phyloP scores from a whole-genome alignment of 1,139 yeast species.

The Nakaseomyces glabratus region DNA sequence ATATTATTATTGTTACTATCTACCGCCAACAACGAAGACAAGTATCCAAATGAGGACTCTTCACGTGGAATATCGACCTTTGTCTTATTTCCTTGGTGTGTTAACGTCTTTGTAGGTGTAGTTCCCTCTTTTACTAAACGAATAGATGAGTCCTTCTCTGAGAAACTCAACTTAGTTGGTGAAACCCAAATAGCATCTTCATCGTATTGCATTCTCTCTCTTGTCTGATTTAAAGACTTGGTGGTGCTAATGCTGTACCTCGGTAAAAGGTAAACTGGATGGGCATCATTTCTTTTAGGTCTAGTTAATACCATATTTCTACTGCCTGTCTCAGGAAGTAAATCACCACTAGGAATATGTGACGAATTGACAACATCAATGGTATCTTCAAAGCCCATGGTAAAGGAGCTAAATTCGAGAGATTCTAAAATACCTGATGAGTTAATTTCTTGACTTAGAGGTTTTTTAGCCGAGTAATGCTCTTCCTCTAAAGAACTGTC shows the following conservation, averaged over 20 bases:
- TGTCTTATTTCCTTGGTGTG: not conserved
- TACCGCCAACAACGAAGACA: conserved; percentile 18
- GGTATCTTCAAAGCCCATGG: conserved; percentile 25
- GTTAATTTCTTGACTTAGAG: not conserved
- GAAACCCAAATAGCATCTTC: conserved; percentile 32
- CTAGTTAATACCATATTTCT: conserved; percentile 2
- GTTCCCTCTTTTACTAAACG: no score
- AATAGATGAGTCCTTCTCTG: no score
- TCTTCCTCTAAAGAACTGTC: conserved; percentile 3
- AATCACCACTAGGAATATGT: no score
- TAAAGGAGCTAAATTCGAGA: conserved; percentile 28
- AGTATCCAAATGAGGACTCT: conserved; percentile 22
- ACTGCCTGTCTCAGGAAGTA: no score
- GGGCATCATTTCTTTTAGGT: not conserved
- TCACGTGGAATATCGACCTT: conserved; percentile 2
- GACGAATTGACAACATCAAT: conserved; percentile 6
- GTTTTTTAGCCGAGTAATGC: not conserved
- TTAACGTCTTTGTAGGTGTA: conserved; percentile 5
- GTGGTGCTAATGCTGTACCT: not conserved
- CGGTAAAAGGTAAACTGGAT: conserved; percentile 4
- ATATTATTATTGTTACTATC: conserved; percentile 1
- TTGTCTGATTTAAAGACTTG: not conserved
- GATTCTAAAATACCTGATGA: conserved; percentile 18
- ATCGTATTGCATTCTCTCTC: conserved; percentile 7
- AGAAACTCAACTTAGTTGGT: conserved; percentile 27